Evolutionary conservation across 2,329 filamentous ascomycete species (phyloP).

Genomic region (Fusarium concolor): DNA sequence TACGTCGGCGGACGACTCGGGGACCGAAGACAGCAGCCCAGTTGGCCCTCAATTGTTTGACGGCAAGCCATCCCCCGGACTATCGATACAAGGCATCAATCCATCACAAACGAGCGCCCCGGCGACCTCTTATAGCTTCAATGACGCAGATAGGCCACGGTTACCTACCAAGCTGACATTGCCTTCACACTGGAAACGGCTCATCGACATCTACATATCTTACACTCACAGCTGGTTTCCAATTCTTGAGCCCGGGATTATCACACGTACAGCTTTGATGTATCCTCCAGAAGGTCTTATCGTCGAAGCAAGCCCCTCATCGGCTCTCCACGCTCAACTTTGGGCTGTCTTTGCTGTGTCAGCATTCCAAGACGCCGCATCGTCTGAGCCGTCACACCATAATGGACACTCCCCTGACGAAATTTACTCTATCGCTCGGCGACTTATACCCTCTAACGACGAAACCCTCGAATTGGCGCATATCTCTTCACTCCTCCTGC

Average conservation of each 20-base stretch:
- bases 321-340: conserved; percentile 62
- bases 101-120: conserved; percentile 19
- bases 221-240: conserved; percentile 84
- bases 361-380: conserved; percentile 62
- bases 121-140: conserved; percentile 13
- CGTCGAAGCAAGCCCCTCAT: conserved; percentile 50
- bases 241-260: conserved; percentile 73
- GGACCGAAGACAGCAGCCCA: conserved; percentile 47
- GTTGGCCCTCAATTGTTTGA: conserved; percentile 33
- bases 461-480: conserved; percentile 58
- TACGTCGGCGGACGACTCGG: conserved; percentile 51
- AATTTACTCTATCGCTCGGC: conserved; percentile 64
- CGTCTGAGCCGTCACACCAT: conserved; percentile 11
- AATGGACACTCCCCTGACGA: conserved; percentile 41
- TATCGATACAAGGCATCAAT: conserved; percentile 30
- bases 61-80: conserved; percentile 35
- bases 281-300: conserved; percentile 55
- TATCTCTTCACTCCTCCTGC: conserved; percentile 59
- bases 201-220: conserved; percentile 79
- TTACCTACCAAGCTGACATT: conserved; percentile 51
- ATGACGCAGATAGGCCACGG: conserved; percentile 1
- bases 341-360: conserved; percentile 71
- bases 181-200: conserved; percentile 65
- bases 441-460: conserved; percentile 62
- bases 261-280: conserved; percentile 61